phyloP scores from a whole-genome alignment of 2,329 filamentous ascomycete genomes.

The Cyphellophora attinorum region DNA sequence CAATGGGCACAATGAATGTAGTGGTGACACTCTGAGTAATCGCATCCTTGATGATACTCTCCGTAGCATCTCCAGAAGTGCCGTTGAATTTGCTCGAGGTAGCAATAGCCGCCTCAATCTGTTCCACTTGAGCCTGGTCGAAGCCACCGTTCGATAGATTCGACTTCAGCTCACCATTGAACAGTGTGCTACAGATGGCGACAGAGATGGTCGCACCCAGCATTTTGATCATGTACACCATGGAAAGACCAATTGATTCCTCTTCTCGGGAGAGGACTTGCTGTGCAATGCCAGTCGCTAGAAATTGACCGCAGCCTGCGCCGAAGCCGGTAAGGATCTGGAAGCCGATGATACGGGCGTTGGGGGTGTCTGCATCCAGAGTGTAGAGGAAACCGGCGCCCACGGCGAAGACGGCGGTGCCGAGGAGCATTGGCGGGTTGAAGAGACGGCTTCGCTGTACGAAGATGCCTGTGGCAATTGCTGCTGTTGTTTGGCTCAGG shows the following conservation, averaged over 20 bases:
- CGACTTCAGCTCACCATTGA: too few relatives aligned
- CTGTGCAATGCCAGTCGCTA: slow-evolving; percentile 15
- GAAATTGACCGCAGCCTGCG: slow-evolving; percentile 17
- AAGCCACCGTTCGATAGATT: too few relatives aligned
- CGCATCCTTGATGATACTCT: too few relatives aligned
- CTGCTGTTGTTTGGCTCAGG: slow-evolving; percentile 7
- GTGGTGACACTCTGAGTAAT: too few relatives aligned
- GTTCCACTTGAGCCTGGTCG: too few relatives aligned
- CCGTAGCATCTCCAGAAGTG: too few relatives aligned
- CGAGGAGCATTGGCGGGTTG: slow-evolving; percentile 17
- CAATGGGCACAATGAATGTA: too few relatives aligned
- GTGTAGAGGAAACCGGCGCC: slow-evolving; percentile 19
- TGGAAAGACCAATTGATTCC: slow-evolving; percentile 15
- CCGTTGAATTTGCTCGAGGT: too few relatives aligned
- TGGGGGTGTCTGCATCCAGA: slow-evolving; percentile 9
- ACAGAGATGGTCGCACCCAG: slow-evolving; percentile 19
- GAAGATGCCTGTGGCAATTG: slow-evolving; percentile 10
- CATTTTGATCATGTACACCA: slow-evolving; percentile 13
- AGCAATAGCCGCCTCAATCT: too few relatives aligned
- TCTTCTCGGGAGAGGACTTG: slow-evolving; percentile 10
- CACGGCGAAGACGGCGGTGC: slow-evolving; percentile 16
- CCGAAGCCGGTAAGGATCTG: slow-evolving; percentile 19
- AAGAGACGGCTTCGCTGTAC: slow-evolving; percentile 19
- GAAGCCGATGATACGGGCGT: slow-evolving; percentile 21
- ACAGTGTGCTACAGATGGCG: slow-evolving; percentile 15